These are phyloP conservation scores for Ustilago bromivora DNA, from an alignment of 1,284 basidiomycete species.

Conservation along the genomic window DNA sequence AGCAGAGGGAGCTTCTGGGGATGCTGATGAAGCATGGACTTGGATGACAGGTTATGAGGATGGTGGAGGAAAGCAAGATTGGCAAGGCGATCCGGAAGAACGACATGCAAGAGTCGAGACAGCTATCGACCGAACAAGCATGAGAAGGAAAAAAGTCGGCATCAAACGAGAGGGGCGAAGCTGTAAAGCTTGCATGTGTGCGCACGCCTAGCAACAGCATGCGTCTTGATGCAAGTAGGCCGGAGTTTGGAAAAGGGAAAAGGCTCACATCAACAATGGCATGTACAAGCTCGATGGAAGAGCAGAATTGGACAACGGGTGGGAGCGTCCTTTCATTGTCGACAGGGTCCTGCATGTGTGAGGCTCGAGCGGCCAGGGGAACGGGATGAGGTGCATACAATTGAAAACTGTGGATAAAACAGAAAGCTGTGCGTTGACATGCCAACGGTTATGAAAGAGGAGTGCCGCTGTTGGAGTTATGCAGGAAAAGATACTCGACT, in stretches of 20 bases:
- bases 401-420: not conserved
- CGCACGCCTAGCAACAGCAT: not conserved
- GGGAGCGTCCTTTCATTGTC: not conserved
- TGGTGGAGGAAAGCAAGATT: slow-evolving; percentile 5
- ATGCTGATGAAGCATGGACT: slow-evolving; percentile 11
- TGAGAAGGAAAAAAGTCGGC: not conserved
- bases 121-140: not conserved
- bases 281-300: not conserved
- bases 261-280: not conserved
- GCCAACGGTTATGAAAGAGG: not conserved
- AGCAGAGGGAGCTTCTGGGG: slow-evolving; percentile 38
- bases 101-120: not conserved
- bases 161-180: not conserved
- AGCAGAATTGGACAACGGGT: not conserved
- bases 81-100: not conserved
- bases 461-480: not conserved
- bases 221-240: not conserved
- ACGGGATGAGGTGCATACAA: not conserved
- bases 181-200: not conserved
- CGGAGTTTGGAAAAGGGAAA: not conserved
- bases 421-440: no score
- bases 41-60: not conserved
- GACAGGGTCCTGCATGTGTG: slow-evolving; percentile 11
- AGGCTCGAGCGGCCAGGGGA: not conserved
- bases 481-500: no score